Evolutionary conservation across 169 alveolate species (phyloP).

Genomic region (Plasmodium reichenowi): DNA sequence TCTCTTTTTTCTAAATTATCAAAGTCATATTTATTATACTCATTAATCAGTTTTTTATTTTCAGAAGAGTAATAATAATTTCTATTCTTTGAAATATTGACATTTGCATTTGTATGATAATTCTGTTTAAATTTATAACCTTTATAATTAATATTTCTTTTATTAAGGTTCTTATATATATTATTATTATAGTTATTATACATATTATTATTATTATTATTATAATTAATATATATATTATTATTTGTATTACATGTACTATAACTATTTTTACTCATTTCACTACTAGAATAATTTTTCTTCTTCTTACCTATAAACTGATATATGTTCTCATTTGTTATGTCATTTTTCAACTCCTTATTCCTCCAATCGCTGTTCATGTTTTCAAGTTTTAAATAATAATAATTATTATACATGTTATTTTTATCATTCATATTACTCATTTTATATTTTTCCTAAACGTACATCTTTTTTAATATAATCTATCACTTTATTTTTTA

Average conservation of each 20-base stretch:
- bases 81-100: background rate
- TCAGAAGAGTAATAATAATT: background rate
- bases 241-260: slow-evolving; percentile 2
- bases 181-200: too few relatives aligned
- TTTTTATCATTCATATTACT: slow-evolving; percentile 39
- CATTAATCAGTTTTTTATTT: background rate
- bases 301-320: background rate
- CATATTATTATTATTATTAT: background rate
- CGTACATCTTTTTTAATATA: too few relatives aligned
- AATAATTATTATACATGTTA: slow-evolving; percentile 4
- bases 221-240: background rate
- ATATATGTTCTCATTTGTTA: slow-evolving; percentile 10
- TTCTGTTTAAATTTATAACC: background rate
- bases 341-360: too few relatives aligned
- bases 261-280: slow-evolving; percentile 1
- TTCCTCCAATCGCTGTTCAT: background rate
- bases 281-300: slow-evolving; percentile 2
- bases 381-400: slow-evolving; percentile 9
- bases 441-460: slow-evolving; percentile 29
- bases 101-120: background rate
- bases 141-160: background rate
- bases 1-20: slow-evolving; percentile 39
- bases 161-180: background rate
- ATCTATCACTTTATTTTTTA: too few relatives aligned
- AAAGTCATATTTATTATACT: background rate